These are phyloP conservation scores for Physcomitrellopsis africana DNA, from an alignment of 225 moss, liverwort and hornwort species.

Conservation along the genomic window DNA sequence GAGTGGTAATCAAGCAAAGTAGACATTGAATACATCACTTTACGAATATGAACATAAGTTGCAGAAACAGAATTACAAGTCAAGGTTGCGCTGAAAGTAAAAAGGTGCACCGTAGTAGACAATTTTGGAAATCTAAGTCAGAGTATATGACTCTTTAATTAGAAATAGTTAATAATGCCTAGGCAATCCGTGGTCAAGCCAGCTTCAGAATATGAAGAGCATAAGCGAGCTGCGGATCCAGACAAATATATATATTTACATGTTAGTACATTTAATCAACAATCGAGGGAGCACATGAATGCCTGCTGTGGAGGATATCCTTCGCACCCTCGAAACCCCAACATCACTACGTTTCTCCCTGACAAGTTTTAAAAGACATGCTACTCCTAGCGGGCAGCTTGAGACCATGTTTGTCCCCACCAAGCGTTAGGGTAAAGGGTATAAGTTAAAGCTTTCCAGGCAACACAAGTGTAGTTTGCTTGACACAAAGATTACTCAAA, in stretches of 20 bases:
- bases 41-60: too few species aligned
- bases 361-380: conserved; percentile 29
- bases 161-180: conserved; percentile 20
- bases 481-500: conserved; percentile 18
- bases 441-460: conserved; percentile 1
- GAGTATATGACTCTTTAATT: neutral
- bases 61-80: too few species aligned
- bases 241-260: conserved; percentile 41
- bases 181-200: conserved; percentile 14
- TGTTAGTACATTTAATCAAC: conserved; percentile 42
- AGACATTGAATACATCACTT: too few species aligned
- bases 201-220: conserved; percentile 33
- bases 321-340: conserved; percentile 63
- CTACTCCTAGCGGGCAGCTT: conserved; percentile 20
- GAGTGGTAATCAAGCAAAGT: too few species aligned
- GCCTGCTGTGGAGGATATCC: conserved; percentile 55
- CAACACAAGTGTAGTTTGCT: neutral
- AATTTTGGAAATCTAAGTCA: too few species aligned
- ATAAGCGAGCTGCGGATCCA: conserved; percentile 35
- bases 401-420: conserved; percentile 10
- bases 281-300: conserved; percentile 39
- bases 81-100: too few species aligned
- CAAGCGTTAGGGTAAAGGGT: neutral
- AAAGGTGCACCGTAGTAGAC: too few species aligned
- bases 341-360: conserved; percentile 39